A percentile compares a stretch with the other conserved stretches of the same genome.
Evolutionary conservation across 2,329 filamentous ascomycete species (phyloP).

Genomic region (Apiospora malaysiana): DNA sequence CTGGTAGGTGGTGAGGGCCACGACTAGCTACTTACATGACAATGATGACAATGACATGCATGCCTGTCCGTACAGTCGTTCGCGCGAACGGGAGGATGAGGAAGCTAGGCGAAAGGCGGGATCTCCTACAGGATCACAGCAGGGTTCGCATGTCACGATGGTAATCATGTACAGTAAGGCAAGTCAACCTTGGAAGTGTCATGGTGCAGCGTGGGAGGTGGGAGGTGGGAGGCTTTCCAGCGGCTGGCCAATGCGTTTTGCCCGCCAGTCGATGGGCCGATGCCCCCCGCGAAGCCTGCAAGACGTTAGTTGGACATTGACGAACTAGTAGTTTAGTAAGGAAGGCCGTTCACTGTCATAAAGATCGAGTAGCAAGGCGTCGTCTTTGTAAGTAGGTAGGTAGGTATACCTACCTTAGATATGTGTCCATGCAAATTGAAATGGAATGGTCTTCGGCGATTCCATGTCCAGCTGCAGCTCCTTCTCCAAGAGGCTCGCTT

Average conservation of each 20-base stretch:
- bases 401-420: not conserved
- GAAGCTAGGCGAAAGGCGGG: slow-evolving; percentile 36
- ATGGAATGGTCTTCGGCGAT: not conserved
- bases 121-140: slow-evolving; percentile 34
- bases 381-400: too few relatives aligned
- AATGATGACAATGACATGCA: not conserved
- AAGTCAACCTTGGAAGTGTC: slow-evolving; percentile 16
- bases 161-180: slow-evolving; percentile 24
- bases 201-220: not conserved
- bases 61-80: slow-evolving; percentile 17
- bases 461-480: not conserved
- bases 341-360: too few relatives aligned
- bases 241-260: slow-evolving; percentile 13
- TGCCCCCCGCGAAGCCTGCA: slow-evolving; percentile 8
- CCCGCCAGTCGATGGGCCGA: not conserved
- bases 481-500: not conserved
- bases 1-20: too few relatives aligned
- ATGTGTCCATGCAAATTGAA: too few relatives aligned
- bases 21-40: not conserved
- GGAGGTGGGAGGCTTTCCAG: not conserved
- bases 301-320: not conserved
- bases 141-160: slow-evolving; percentile 34
- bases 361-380: too few relatives aligned
- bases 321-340: too few relatives aligned
- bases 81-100: slow-evolving; percentile 28